Conservation (phyloP, 306 rosid genomes). For the Prunus mira region DNA sequence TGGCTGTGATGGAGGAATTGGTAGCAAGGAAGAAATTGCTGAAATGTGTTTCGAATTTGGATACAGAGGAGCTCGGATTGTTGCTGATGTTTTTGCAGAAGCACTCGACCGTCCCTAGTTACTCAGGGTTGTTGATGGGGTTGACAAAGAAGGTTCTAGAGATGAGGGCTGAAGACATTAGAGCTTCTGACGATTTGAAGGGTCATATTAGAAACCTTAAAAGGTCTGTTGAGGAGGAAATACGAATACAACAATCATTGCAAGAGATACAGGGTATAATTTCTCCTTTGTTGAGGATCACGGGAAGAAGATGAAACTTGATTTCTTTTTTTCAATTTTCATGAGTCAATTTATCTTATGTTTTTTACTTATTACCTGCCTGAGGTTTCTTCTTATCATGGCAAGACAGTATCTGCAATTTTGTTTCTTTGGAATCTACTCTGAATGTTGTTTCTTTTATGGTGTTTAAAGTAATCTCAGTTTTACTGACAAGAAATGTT, state of each 20-base stretch:
- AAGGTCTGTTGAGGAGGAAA: conserved; percentile 70
- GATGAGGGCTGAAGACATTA: conserved; percentile 59
- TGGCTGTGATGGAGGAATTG: conserved; percentile 92
- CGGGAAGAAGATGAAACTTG: conserved; percentile 65
- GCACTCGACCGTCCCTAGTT: conserved; percentile 35
- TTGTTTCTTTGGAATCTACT: background rate
- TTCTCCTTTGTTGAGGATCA: conserved; percentile 75
- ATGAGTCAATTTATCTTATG: background rate
- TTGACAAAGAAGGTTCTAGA: conserved; percentile 75
- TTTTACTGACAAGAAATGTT: background rate
- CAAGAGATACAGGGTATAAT: conserved; percentile 85
- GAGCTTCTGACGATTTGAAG: conserved; percentile 46
- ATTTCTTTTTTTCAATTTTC: no score
- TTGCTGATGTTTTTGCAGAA: conserved; percentile 61
- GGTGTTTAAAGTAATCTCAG: background rate
- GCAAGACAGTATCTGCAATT: conserved; percentile 14
- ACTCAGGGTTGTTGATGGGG: conserved; percentile 50
- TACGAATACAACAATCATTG: conserved; percentile 62
- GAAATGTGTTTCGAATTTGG: conserved; percentile 58
- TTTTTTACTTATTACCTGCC: background rate
- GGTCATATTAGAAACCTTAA: conserved; percentile 38
- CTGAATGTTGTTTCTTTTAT: background rate
- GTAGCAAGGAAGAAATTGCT: conserved; percentile 74
- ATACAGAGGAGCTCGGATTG: conserved; percentile 56
- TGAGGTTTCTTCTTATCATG: conserved; percentile 6